phyloP scores from a whole-genome alignment of 176 grass and related monocot genomes.

The Oryza glaberrima region DNA sequence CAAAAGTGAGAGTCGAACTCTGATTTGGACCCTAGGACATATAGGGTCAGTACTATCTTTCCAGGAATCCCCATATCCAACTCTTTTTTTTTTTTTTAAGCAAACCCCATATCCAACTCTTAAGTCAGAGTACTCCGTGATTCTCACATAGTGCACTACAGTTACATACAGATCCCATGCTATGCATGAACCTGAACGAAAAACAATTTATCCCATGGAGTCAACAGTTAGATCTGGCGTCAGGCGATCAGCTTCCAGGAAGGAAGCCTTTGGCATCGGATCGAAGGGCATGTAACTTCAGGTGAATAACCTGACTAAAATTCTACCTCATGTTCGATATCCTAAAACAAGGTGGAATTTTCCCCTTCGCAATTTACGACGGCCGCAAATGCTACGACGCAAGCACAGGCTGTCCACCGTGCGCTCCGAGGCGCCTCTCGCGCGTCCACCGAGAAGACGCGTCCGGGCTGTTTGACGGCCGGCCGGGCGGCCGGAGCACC shows the following conservation, averaged over 20 bases:
- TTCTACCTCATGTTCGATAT: background rate
- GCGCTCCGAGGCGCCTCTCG: constrained; percentile 42
- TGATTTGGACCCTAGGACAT: background rate
- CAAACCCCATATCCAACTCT: background rate
- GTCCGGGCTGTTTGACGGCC: constrained; percentile 30
- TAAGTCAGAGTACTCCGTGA: too few relatives aligned
- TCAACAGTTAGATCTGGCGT: background rate
- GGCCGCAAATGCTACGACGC: background rate
- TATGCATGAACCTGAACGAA: background rate
- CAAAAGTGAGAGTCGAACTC: constrained; percentile 19
- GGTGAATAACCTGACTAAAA: background rate
- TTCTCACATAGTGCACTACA: too few relatives aligned
- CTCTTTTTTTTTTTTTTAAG: too few relatives aligned
- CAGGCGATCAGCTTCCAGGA: background rate
- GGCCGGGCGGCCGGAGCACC: constrained; percentile 17
- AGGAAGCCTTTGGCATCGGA: background rate
- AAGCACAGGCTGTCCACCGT: constrained; percentile 43
- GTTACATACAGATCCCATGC: background rate
- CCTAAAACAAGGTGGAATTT: constrained; percentile 16
- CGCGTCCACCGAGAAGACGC: constrained; percentile 35
- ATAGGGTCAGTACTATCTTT: background rate
- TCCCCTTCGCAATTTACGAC: background rate
- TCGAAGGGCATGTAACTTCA: background rate
- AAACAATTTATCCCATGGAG: background rate
- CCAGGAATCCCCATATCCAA: background rate